A percentile compares a stretch with the other conserved stretches of the same genome.
Evolutionary conservation across 768 basidiomycete species (phyloP).

Genomic region (Leccinum olivaceopallidum): DNA sequence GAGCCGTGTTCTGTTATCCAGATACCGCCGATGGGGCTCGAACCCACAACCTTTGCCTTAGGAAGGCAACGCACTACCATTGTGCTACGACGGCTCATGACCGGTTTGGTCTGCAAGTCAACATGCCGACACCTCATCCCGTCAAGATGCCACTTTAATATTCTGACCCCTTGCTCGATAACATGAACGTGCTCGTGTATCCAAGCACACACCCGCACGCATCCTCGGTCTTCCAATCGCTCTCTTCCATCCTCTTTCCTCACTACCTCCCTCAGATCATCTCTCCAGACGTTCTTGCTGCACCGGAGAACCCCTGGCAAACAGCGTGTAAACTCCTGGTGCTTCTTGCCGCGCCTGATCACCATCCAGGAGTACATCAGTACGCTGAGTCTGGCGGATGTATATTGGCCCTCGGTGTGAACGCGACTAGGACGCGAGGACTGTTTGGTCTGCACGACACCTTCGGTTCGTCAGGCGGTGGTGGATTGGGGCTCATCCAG

Average conservation of each 20-base stretch:
- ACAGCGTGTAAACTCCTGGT: slow-evolving; percentile 76
- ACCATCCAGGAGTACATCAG: slow-evolving; percentile 46
- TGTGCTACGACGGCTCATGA: slow-evolving; percentile 38
- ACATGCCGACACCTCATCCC: neutral
- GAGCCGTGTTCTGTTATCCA: slow-evolving; percentile 29
- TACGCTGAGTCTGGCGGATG: slow-evolving; percentile 71
- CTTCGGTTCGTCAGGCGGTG: slow-evolving; percentile 35
- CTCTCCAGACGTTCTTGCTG: slow-evolving; percentile 51
- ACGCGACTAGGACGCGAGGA: slow-evolving; percentile 51
- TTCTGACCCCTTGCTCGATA: neutral
- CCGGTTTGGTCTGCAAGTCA: fast-evolving
- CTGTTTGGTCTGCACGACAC: slow-evolving; percentile 34
- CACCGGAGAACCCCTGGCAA: slow-evolving; percentile 75
- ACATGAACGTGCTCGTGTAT: slow-evolving; percentile 79
- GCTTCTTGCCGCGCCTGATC: slow-evolving; percentile 58
- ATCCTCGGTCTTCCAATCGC: slow-evolving; percentile 46
- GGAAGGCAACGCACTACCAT: slow-evolving; percentile 42
- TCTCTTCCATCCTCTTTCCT: slow-evolving; percentile 61
- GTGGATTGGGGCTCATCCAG: slow-evolving; percentile 33
- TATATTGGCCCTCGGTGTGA: slow-evolving; percentile 67
- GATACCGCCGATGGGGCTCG: slow-evolving; percentile 39
- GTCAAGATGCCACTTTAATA: neutral
- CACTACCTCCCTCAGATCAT: slow-evolving; percentile 80
- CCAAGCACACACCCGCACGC: slow-evolving; percentile 57
- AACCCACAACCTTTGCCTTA: slow-evolving; percentile 42